Evolutionary conservation across 2,329 filamentous ascomycete species (phyloP).

Genomic region (Aureobasidium namibiae): DNA sequence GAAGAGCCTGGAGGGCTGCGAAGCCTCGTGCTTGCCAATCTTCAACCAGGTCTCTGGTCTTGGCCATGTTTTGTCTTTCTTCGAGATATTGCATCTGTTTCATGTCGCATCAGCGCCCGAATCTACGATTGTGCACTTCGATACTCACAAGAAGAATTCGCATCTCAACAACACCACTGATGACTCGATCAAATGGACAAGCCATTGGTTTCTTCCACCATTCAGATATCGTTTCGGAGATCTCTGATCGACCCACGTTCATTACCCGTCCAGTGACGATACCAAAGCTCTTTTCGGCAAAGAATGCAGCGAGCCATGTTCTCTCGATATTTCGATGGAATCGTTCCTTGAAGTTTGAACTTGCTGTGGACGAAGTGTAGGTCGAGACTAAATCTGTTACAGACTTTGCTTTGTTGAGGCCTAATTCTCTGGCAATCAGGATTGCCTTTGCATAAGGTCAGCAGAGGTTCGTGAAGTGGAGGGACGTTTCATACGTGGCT

Average conservation of each 20-base stretch:
- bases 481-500: neutral
- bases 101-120: neutral
- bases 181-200: neutral
- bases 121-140: neutral
- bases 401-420: neutral
- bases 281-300: conserved; percentile 6
- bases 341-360: neutral
- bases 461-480: neutral
- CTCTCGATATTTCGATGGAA: neutral
- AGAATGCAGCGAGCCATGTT: conserved; percentile 3
- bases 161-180: neutral
- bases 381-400: neutral
- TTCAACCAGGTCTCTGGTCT: neutral
- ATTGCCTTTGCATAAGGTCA: neutral
- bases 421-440: neutral
- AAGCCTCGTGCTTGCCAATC: neutral
- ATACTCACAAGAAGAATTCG: neutral
- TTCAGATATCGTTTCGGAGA: neutral
- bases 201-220: conserved; percentile 8
- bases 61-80: neutral
- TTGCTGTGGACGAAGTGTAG: neutral
- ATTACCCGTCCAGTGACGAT: conserved; percentile 1
- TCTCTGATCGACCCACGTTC: neutral
- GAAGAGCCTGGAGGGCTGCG: neutral
- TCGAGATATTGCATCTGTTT: neutral